phyloP scores from a whole-genome alignment of 2,329 filamentous ascomycete species.

The Talaromyces funiculosus region DNA sequence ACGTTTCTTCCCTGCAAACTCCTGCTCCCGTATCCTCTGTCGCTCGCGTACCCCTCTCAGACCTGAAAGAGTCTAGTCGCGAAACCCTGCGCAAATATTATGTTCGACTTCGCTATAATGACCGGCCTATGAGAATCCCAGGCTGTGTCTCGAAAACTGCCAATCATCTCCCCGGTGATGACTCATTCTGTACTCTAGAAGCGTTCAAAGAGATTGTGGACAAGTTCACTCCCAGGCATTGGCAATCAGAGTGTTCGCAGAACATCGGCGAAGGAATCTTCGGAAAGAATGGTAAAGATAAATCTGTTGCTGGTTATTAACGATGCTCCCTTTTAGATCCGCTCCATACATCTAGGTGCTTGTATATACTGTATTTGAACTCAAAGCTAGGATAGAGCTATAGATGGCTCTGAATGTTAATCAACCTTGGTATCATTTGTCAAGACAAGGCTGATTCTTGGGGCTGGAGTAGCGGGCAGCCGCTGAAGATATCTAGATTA shows the following conservation, averaged over 20 bases:
- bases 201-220: constrained; percentile 93
- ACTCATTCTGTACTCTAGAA: constrained; percentile 82
- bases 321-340: background rate
- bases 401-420: background rate
- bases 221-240: constrained; percentile 77
- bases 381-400: background rate
- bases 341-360: background rate
- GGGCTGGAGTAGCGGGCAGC: too few species aligned
- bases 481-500: too few species aligned
- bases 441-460: too few species aligned
- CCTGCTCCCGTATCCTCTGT: constrained; percentile 25
- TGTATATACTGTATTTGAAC: background rate
- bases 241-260: constrained; percentile 59
- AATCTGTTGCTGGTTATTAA: constrained; percentile 35
- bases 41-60: constrained; percentile 29
- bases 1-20: constrained; percentile 4
- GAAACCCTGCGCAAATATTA: constrained; percentile 59
- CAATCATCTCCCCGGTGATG: constrained; percentile 80
- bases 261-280: constrained; percentile 54
- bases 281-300: constrained; percentile 37
- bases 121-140: constrained; percentile 71
- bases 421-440: too few species aligned
- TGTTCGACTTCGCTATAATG: constrained; percentile 88
- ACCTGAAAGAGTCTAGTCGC: constrained; percentile 25
- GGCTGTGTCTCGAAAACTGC: constrained; percentile 66